Conservation (phyloP, 306 rosid genomes). For the Ochetophila trinervis region DNA sequence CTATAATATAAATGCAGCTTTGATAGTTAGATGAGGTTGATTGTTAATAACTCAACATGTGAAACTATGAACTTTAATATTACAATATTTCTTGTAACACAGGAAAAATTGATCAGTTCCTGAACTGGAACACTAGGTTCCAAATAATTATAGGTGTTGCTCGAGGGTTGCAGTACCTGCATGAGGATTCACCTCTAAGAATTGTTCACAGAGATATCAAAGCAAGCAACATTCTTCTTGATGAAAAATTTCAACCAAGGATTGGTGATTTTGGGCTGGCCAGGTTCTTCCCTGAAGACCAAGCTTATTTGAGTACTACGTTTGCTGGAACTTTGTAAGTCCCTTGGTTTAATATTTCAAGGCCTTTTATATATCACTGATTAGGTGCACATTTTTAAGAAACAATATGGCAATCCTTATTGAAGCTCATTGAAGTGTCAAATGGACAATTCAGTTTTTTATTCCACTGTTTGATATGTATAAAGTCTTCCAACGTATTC, state of each 20-base stretch:
- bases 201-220: constrained; percentile 88
- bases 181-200: constrained; percentile 84
- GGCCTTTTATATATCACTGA: neutral
- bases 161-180: constrained; percentile 83
- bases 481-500: too few species aligned
- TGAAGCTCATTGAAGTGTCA: too few species aligned
- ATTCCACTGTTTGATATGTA: too few species aligned
- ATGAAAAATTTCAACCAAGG: constrained; percentile 72
- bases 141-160: constrained; percentile 83
- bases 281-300: constrained; percentile 91
- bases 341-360: neutral
- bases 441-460: too few species aligned
- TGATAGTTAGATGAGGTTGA: neutral
- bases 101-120: constrained; percentile 55
- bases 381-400: neutral
- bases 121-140: constrained; percentile 67
- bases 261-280: constrained; percentile 95
- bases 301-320: constrained; percentile 80
- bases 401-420: too few species aligned
- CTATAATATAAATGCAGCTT: neutral
- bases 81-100: constrained; percentile 20
- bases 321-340: constrained; percentile 94
- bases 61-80: neutral
- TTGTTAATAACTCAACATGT: neutral
- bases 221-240: constrained; percentile 96